phyloP scores from a whole-genome alignment of 495 filamentous ascomycete genomes.

The Xylaria palmicola region DNA sequence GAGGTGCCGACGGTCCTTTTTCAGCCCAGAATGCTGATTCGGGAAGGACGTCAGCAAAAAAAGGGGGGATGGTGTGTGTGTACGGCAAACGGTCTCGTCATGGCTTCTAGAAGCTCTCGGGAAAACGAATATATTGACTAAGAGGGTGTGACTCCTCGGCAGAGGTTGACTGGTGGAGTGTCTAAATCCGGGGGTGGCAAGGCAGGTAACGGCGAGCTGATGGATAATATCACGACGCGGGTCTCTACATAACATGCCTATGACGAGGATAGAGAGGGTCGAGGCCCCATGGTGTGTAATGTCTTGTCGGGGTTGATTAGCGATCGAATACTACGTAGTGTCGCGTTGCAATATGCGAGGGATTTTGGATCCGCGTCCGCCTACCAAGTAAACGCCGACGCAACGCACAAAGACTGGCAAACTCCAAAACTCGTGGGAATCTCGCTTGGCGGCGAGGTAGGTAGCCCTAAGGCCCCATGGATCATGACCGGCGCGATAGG shows the following conservation, averaged over 20 bases:
- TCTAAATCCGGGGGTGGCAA: too few species aligned
- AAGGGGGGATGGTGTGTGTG: not conserved
- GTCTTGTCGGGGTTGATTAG: not conserved
- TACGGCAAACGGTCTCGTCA: not conserved
- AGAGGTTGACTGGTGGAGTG: too few species aligned
- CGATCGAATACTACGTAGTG: not conserved
- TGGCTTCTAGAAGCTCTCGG: slow-evolving; percentile 2
- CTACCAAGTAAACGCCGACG: too few species aligned
- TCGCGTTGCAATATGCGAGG: slow-evolving; percentile 4
- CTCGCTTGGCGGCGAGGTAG: not conserved
- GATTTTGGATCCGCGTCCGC: slow-evolving; percentile 1
- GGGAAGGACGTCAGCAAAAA: not conserved
- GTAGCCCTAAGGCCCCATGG: slow-evolving; percentile 1
- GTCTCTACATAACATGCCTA: too few species aligned
- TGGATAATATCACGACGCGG: slow-evolving; percentile 6
- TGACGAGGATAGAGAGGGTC: not conserved
- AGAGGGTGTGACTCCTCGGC: not conserved
- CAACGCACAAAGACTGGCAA: slow-evolving; percentile 2
- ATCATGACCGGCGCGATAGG: slow-evolving; percentile 2
- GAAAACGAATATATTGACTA: not conserved
- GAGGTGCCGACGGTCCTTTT: not conserved
- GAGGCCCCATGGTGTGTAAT: not conserved
- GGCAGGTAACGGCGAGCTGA: not conserved
- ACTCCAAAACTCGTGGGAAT: not conserved
- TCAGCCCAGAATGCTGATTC: not conserved